These are phyloP conservation scores for Agaricus blazei DNA, from an alignment of 768 basidiomycete genomes.

Conservation along the genomic window DNA sequence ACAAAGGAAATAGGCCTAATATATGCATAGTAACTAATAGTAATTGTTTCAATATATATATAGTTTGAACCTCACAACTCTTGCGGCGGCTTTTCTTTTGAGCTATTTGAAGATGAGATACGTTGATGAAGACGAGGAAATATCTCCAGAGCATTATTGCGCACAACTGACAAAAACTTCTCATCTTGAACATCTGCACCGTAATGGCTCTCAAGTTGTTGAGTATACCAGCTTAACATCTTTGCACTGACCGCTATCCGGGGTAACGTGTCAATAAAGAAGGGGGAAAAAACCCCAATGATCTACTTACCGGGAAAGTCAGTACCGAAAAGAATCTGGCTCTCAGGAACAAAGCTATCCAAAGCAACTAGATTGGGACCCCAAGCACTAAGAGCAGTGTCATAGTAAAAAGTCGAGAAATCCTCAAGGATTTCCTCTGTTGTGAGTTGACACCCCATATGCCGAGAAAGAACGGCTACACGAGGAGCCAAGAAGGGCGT, in stretches of 20 bases:
- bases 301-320: conserved; percentile 64
- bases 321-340: conserved; percentile 63
- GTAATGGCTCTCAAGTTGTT: conserved; percentile 47
- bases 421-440: conserved; percentile 64
- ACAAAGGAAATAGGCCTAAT: neutral
- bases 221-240: conserved; percentile 59
- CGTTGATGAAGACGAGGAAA: conserved; percentile 30
- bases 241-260: conserved; percentile 49
- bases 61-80: no score
- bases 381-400: conserved; percentile 63
- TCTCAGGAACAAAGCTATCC: conserved; percentile 42
- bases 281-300: neutral
- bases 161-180: conserved; percentile 39
- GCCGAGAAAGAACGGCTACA: conserved; percentile 58
- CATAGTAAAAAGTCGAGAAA: conserved; percentile 70
- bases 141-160: conserved; percentile 46
- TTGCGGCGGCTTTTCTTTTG: neutral
- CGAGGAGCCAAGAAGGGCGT: conserved; percentile 61
- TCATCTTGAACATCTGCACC: conserved; percentile 21
- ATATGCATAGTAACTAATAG: no score
- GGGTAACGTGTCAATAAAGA: neutral
- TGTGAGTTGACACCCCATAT: conserved; percentile 66
- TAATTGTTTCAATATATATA: no score
- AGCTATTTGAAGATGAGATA: neutral
- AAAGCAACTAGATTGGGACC: conserved; percentile 46